Evolutionary conservation across 2,329 filamentous ascomycete species (phyloP), one percentile per base, ranked within the genome.

Genomic region (Fusarium chaquense): DNA sequence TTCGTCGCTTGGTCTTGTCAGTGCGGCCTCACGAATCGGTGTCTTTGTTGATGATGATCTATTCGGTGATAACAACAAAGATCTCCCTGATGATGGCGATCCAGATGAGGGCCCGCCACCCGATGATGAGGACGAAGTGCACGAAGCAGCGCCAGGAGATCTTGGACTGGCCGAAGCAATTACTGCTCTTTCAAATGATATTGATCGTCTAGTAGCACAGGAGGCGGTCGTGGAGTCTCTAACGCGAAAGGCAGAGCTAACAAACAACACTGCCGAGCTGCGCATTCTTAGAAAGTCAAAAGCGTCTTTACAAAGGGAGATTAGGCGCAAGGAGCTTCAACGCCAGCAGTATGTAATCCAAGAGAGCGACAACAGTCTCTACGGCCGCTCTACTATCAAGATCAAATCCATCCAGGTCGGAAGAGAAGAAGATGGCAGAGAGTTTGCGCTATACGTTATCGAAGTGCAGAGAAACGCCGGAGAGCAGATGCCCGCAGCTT

Each of bases 271-370:
- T 16, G 93, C 95, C 3, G 96, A 99, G 78, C 79, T 99, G 54
- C 88, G 96, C 35, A 98, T 99, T 66, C 80, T 99, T 52, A 90
- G 91, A 57, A 99, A 99, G 79, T 98, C 94, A 1, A 97, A 96
- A 78, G 91, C 94, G 33, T 99, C 96, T 79, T 83, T 99, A 60
- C 92, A 97, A 75, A 87, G 96, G 70, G 96, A 99, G 79, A 94
- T 98, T 57, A 89, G 93, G 59, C 90, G 94, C 35, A 99, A 98
- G 78, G 95, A 98, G 79, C 87, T 99, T 76, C 96, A 99, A 78
- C 88, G 94, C 54, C 96, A 97, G 79, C 97, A 99, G 78, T 99
- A 99, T 74, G 93, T 97, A 46, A 90, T 98, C 10, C 96, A 99
- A 80, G 96, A 99, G 80, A 98, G 94, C 76, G 97, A 99, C 78